A percentile compares a stretch with the other conserved stretches of the same genome.
These are phyloP conservation scores for Oropetium thomaeum DNA, from an alignment of 176 grass and related monocot species.

Conservation along the genomic window DNA sequence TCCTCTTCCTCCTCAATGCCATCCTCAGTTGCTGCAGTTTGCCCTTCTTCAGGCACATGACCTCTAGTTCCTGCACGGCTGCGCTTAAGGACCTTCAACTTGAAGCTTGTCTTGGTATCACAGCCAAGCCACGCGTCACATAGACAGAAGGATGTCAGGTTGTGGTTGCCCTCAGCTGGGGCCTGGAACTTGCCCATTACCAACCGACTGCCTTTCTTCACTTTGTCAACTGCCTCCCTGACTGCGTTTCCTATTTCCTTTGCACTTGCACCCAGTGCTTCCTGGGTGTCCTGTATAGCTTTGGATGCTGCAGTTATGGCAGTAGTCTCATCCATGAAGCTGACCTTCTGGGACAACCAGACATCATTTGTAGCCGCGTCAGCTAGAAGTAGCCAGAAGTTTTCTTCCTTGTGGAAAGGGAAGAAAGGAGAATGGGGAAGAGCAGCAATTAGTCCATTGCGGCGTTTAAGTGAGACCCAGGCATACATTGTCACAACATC, in stretches of 20 bases:
- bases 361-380: constrained; percentile 68
- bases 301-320: constrained; percentile 88
- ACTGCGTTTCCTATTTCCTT: constrained; percentile 70
- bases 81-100: constrained; percentile 82
- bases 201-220: constrained; percentile 82
- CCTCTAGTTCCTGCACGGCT: constrained; percentile 71
- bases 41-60: constrained; percentile 66
- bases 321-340: constrained; percentile 81
- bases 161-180: constrained; percentile 75
- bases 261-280: constrained; percentile 59
- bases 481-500: constrained; percentile 96
- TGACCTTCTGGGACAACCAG: constrained; percentile 94
- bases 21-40: constrained; percentile 53
- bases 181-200: constrained; percentile 97
- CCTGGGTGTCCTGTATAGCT: constrained; percentile 86
- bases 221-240: constrained; percentile 78
- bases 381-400: constrained; percentile 93
- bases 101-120: constrained; percentile 81
- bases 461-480: constrained; percentile 78
- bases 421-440: constrained; percentile 77
- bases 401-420: constrained; percentile 95
- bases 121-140: constrained; percentile 83
- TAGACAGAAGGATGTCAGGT: constrained; percentile 67
- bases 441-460: constrained; percentile 76
- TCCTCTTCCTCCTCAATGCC: constrained; percentile 92